A percentile compares a stretch with the other conserved stretches of the same genome.
Conservation (phyloP, 2,329 filamentous ascomycete species). For the Botrytis fabae region DNA sequence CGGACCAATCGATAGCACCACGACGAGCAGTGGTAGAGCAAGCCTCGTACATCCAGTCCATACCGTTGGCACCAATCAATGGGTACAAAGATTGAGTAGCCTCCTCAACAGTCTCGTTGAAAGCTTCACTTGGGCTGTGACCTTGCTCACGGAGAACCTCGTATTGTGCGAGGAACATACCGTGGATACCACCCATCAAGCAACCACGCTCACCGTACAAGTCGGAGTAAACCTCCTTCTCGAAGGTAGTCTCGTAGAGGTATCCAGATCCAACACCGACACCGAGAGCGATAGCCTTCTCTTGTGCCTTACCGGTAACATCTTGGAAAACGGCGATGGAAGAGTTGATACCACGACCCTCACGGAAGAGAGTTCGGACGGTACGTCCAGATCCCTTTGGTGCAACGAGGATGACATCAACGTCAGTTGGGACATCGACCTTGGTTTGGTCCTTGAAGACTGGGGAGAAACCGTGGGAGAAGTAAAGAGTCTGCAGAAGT, state of each 20-base stretch:
- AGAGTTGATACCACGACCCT: conserved; percentile 99
- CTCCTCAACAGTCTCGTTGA: conserved; percentile 99
- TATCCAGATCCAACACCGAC: conserved; percentile 97
- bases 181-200: conserved; percentile 99
- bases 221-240: conserved; percentile 99
- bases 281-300: conserved; percentile 95
- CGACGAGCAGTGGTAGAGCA: conserved; percentile 98
- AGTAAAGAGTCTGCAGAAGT: conserved; percentile 83
- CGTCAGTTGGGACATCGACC: conserved; percentile 91
- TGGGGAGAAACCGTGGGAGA: conserved; percentile 99
- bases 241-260: conserved; percentile 99
- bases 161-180: conserved; percentile 99
- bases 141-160: conserved; percentile 98
- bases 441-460: conserved; percentile 99
- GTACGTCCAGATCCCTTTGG: conserved; percentile 99
- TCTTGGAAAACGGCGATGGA: conserved; percentile 98
- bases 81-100: conserved; percentile 98
- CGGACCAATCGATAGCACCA: conserved; percentile 98
- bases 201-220: conserved; percentile 99
- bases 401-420: conserved; percentile 98
- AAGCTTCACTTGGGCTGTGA: conserved; percentile 96
- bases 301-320: conserved; percentile 94
- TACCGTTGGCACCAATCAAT: conserved; percentile 93
- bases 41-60: conserved; percentile 99
- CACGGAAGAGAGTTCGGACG: conserved; percentile 96